phyloP scores from a whole-genome alignment of 495 filamentous ascomycete genomes.

The Xanthoparmelia taractica region DNA sequence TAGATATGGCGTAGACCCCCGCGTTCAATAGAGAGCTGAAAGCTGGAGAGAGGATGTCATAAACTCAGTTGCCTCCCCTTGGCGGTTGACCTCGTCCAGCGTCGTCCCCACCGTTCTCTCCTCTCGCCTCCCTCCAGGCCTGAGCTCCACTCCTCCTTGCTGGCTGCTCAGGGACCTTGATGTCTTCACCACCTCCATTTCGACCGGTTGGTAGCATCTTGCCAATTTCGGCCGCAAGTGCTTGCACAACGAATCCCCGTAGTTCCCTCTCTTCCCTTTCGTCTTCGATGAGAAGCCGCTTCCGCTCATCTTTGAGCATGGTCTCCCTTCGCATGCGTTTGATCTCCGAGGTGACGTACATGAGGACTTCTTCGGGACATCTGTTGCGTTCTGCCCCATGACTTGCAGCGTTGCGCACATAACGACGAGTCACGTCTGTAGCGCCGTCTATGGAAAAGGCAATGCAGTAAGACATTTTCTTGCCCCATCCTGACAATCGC shows the following conservation, averaged over 20 bases:
- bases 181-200: constrained; percentile 14
- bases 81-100: constrained; percentile 5
- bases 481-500: constrained; percentile 60
- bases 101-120: constrained; percentile 11
- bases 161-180: constrained; percentile 19
- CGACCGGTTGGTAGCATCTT: constrained; percentile 39
- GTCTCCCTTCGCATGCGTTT: constrained; percentile 69
- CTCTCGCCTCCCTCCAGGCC: constrained; percentile 24
- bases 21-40: background rate
- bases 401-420: constrained; percentile 73
- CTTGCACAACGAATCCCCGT: constrained; percentile 61
- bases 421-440: constrained; percentile 90
- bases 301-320: constrained; percentile 69
- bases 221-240: constrained; percentile 57
- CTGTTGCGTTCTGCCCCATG: constrained; percentile 64
- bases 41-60: background rate
- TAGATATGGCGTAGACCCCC: background rate
- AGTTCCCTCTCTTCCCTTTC: constrained; percentile 79
- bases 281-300: constrained; percentile 82
- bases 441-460: constrained; percentile 94
- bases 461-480: constrained; percentile 93
- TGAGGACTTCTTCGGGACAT: constrained; percentile 78
- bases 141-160: constrained; percentile 17
- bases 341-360: constrained; percentile 87
- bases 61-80: constrained; percentile 11